These are phyloP conservation scores for Coniosporium apollinis DNA, from an alignment of 495 filamentous ascomycete genomes.

Conservation along the genomic window DNA sequence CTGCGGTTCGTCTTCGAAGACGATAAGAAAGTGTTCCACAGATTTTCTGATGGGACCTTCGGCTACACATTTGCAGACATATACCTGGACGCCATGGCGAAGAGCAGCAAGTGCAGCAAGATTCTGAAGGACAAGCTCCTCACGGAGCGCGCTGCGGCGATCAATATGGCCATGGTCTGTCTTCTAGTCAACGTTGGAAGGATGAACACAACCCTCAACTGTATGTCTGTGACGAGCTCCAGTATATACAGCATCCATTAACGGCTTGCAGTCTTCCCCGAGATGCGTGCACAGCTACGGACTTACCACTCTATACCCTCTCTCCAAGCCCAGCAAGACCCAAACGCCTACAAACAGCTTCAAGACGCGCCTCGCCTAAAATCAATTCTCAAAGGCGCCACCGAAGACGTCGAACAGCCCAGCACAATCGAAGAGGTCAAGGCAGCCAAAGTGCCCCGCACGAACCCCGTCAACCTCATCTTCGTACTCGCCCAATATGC, in stretches of 20 bases:
- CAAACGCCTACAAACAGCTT: constrained; percentile 91
- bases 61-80: constrained; percentile 84
- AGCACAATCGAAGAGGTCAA: constrained; percentile 72
- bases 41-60: constrained; percentile 51
- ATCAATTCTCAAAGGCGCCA: constrained; percentile 92
- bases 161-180: constrained; percentile 99
- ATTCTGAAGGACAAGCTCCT: constrained; percentile 93
- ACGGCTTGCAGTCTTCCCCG: constrained; percentile 95
- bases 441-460: constrained; percentile 48
- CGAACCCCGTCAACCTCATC: constrained; percentile 92
- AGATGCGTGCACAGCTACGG: constrained; percentile 95
- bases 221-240: constrained; percentile 31
- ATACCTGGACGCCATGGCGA: constrained; percentile 95
- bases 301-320: constrained; percentile 98
- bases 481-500: constrained; percentile 89
- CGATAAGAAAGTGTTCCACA: constrained; percentile 70
- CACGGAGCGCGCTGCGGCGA: constrained; percentile 75
- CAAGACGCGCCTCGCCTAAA: constrained; percentile 94
- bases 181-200: constrained; percentile 89
- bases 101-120: constrained; percentile 98
- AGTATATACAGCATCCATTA: too few relatives aligned
- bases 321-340: constrained; percentile 84
- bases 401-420: constrained; percentile 81
- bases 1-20: constrained; percentile 83
- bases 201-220: constrained; percentile 98